Percentiles rank a stretch among this genome's conserved stretches.
Conservation (phyloP, 2,329 filamentous ascomycete genomes). For the Corynespora cassiicola region DNA sequence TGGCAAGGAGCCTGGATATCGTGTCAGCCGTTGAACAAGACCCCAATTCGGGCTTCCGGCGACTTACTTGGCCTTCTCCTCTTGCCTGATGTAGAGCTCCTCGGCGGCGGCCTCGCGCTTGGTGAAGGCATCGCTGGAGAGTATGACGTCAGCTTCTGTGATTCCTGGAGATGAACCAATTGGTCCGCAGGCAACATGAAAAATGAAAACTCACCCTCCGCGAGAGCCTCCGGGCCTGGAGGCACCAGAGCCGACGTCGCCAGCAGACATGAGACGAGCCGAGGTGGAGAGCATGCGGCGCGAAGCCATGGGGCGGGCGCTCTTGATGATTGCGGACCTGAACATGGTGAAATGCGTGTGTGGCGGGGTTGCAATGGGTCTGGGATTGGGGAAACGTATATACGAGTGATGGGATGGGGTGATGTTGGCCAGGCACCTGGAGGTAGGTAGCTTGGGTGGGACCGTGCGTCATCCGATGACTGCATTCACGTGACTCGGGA, state of each 20-base stretch:
- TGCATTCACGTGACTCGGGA: conserved; percentile 8
- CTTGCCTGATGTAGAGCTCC: conserved; percentile 81
- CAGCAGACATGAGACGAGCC: conserved; percentile 52
- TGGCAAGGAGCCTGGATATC: conserved; percentile 66
- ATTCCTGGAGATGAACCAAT: neutral
- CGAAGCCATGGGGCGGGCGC: conserved; percentile 44
- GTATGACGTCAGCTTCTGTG: conserved; percentile 11
- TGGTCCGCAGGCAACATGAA: no score
- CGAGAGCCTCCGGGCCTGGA: conserved; percentile 49
- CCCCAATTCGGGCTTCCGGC: conserved; percentile 3
- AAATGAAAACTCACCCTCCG: conserved; percentile 35
- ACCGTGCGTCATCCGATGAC: conserved; percentile 28
- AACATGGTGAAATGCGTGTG: conserved; percentile 34
- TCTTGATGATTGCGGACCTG: conserved; percentile 48
- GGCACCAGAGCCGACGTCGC: conserved; percentile 52
- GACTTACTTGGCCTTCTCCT: conserved; percentile 82
- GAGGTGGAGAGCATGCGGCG: conserved; percentile 51
- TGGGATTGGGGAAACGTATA: conserved; percentile 23
- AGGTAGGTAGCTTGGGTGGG: conserved; percentile 14
- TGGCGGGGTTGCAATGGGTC: conserved; percentile 14
- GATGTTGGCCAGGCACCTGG: conserved; percentile 18
- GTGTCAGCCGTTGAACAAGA: conserved; percentile 15
- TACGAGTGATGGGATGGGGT: conserved; percentile 34
- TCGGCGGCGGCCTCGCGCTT: conserved; percentile 89
- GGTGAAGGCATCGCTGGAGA: conserved; percentile 83